Conservation (phyloP, 1,139 yeast species). For the Sugiyamaella japonica region DNA sequence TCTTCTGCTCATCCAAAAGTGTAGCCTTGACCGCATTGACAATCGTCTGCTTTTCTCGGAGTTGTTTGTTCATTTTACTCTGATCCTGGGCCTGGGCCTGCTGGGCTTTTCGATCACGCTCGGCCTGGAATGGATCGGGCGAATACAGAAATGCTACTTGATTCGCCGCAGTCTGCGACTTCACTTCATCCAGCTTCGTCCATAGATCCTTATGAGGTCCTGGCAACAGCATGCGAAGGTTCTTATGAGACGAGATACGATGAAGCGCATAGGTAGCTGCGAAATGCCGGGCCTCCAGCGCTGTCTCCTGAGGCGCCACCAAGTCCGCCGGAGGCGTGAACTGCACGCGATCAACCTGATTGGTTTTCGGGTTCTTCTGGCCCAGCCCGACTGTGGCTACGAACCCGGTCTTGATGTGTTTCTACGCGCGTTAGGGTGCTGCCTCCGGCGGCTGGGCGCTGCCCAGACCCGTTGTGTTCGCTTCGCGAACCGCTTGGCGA, state of each 20-base stretch:
- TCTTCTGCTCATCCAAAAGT: conserved; percentile 12
- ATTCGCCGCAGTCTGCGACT: conserved; percentile 27
- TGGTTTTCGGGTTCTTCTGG: conserved; percentile 80
- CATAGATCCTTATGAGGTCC: conserved; percentile 77
- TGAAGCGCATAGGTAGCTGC: conserved; percentile 88
- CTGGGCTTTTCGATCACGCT: conserved; percentile 47
- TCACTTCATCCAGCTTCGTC: conserved; percentile 64
- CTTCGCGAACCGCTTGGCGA: background rate
- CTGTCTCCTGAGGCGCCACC: conserved; percentile 67
- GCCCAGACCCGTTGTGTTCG: background rate
- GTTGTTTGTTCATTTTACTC: conserved; percentile 21
- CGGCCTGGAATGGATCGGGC: conserved; percentile 69
- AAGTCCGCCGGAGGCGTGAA: conserved; percentile 59
- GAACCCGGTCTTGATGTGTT: conserved; percentile 53
- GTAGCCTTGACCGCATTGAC: conserved; percentile 23
- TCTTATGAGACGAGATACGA: conserved; percentile 75
- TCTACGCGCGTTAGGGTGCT: conserved; percentile 22
- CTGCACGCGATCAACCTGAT: conserved; percentile 58
- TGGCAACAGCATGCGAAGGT: conserved; percentile 84
- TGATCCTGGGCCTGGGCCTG: conserved; percentile 28
- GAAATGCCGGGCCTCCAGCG: conserved; percentile 85
- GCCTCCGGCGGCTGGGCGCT: no score
- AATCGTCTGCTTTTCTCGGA: conserved; percentile 20
- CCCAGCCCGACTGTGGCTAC: conserved; percentile 60
- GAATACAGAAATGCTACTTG: conserved; percentile 45